A percentile compares a stretch with the other conserved stretches of the same genome.
These are phyloP conservation scores for Torulaspora globosa DNA, from an alignment of 1,139 yeast species.

Conservation along the genomic window DNA sequence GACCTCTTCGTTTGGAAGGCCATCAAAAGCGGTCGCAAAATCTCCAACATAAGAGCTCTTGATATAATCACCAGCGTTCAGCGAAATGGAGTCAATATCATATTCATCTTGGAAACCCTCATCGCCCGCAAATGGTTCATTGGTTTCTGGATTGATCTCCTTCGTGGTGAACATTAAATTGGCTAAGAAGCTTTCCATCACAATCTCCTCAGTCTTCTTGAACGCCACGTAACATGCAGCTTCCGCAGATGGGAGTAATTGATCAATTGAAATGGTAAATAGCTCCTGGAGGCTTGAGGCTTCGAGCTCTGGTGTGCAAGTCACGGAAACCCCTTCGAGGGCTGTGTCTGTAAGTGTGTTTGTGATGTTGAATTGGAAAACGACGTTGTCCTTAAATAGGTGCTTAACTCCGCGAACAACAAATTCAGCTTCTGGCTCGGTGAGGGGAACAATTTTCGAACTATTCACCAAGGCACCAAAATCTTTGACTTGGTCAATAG, in stretches of 20 bases:
- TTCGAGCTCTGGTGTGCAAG: constrained; percentile 49
- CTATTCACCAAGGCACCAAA: constrained; percentile 78
- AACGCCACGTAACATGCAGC: constrained; percentile 81
- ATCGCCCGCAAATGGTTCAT: constrained; percentile 62
- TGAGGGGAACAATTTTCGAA: constrained; percentile 62
- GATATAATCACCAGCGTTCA: constrained; percentile 79
- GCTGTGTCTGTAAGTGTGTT: constrained; percentile 79
- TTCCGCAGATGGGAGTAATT: constrained; percentile 63
- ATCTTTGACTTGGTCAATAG: constrained; percentile 58
- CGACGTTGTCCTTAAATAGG: constrained; percentile 69
- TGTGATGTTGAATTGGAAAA: constrained; percentile 77
- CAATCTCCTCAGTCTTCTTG: constrained; percentile 48
- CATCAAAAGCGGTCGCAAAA: constrained; percentile 73
- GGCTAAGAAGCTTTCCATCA: constrained; percentile 58
- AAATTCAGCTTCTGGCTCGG: constrained; percentile 92
- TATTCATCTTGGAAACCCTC: constrained; percentile 94
- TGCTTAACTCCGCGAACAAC: constrained; percentile 84
- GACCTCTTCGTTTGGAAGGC: constrained; percentile 54
- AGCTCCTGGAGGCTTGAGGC: constrained; percentile 60
- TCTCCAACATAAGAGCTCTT: constrained; percentile 73
- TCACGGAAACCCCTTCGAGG: constrained; percentile 74
- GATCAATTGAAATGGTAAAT: constrained; percentile 69
- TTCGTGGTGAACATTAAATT: constrained; percentile 70
- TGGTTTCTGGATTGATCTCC: constrained; percentile 75
- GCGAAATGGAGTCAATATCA: constrained; percentile 75